Percentiles rank a stretch among this genome's conserved stretches.
Evolutionary conservation across 192 early-diverging fungal species (phyloP).

Genomic region (Entophlyctis helioformis): DNA sequence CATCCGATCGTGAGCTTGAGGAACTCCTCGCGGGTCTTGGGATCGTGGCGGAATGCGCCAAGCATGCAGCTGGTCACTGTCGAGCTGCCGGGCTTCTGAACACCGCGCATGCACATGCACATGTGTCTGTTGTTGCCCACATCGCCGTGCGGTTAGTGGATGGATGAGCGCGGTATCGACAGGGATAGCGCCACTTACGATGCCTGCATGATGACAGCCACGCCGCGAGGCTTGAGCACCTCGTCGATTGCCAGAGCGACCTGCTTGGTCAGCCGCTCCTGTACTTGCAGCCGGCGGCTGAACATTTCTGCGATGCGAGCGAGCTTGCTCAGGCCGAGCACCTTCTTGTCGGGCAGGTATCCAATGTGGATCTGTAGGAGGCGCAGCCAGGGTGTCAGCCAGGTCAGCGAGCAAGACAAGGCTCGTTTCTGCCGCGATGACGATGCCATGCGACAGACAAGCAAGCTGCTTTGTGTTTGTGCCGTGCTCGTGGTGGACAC

Average conservation of each 20-base stretch:
- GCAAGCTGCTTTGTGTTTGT: not conserved
- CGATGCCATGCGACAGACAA: not conserved
- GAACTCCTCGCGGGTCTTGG: slow-evolving; percentile 94
- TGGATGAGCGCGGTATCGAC: slow-evolving; percentile 1
- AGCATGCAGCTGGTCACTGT: slow-evolving; percentile 95
- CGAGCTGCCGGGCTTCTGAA: slow-evolving; percentile 89
- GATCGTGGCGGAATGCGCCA: slow-evolving; percentile 81
- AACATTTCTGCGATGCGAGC: slow-evolving; percentile 99
- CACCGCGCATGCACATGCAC: slow-evolving; percentile 97
- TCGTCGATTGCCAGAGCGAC: slow-evolving; percentile 83
- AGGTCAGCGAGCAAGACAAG: too few relatives aligned
- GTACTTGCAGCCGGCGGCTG: slow-evolving; percentile 85
- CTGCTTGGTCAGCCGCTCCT: slow-evolving; percentile 97
- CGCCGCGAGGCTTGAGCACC: slow-evolving; percentile 86
- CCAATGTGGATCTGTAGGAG: slow-evolving; percentile 74
- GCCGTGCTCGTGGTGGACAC: too few relatives aligned
- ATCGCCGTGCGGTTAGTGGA: not conserved
- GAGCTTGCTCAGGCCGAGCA: slow-evolving; percentile 91
- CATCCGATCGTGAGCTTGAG: too few relatives aligned
- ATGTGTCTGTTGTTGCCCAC: slow-evolving; percentile 49
- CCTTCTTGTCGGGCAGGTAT: slow-evolving; percentile 90
- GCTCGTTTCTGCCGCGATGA: too few relatives aligned
- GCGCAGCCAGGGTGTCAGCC: not conserved
- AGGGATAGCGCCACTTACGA: slow-evolving; percentile 46
- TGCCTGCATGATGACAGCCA: slow-evolving; percentile 95